A percentile compares a stretch with the other conserved stretches of the same genome.
Conservation (phyloP, 371 early-diverging fungal genomes). For the Dichotomocladium elegans region DNA sequence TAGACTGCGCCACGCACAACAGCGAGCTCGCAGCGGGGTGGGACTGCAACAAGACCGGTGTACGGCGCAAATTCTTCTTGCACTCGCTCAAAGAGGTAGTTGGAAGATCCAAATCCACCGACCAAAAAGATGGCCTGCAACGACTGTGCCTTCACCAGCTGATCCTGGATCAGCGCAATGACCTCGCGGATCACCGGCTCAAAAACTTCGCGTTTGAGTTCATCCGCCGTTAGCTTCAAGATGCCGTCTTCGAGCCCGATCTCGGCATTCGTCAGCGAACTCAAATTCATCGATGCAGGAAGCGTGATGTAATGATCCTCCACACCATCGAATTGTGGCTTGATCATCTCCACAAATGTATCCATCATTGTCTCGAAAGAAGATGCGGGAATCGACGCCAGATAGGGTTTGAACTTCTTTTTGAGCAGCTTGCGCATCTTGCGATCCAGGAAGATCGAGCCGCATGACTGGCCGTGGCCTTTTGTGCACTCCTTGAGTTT, state of each 20-base stretch:
- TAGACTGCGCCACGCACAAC: constrained; percentile 46
- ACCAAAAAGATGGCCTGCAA: constrained; percentile 51
- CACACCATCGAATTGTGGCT: constrained; percentile 52
- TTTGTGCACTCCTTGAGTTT: constrained; percentile 50
- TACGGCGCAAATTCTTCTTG: constrained; percentile 25
- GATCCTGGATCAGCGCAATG: constrained; percentile 35
- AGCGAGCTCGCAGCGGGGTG: constrained; percentile 46
- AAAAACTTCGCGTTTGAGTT: constrained; percentile 45
- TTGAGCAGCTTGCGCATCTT: constrained; percentile 49
- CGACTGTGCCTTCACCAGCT: constrained; percentile 28
- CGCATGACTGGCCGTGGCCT: constrained; percentile 54
- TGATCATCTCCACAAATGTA: constrained; percentile 43
- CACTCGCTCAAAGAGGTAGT: constrained; percentile 49
- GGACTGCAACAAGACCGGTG: constrained; percentile 43
- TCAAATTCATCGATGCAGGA: constrained; percentile 41
- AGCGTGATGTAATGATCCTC: constrained; percentile 47
- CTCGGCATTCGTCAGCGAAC: constrained; percentile 36
- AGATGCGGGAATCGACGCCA: constrained; percentile 45
- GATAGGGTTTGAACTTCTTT: constrained; percentile 40
- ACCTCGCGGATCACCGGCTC: constrained; percentile 42
- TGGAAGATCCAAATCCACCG: constrained; percentile 59
- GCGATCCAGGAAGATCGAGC: constrained; percentile 54
- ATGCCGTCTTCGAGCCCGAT: constrained; percentile 53
- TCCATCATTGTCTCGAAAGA: constrained; percentile 54
- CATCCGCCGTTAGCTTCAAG: constrained; percentile 37